A percentile compares a stretch with the other conserved stretches of the same genome.
Evolutionary conservation across 2,329 filamentous ascomycete genomes (phyloP).

Genomic region (Fusarium multiceps): DNA sequence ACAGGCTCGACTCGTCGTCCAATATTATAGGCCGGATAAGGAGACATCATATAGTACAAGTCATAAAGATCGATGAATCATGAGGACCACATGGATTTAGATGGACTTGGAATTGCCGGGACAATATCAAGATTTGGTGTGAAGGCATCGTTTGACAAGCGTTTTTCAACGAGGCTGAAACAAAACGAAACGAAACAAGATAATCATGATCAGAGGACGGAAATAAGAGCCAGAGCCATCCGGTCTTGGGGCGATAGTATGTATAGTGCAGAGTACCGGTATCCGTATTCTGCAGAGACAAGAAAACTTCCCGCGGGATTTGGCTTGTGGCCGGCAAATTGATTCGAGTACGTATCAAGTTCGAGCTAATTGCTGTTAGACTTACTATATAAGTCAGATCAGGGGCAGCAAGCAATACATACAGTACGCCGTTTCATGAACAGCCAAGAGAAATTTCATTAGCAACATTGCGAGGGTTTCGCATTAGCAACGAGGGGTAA

Average conservation of each 20-base stretch:
- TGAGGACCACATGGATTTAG: not conserved
- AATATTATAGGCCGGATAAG: not conserved
- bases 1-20: not conserved
- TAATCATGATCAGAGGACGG: not conserved
- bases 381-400: not conserved
- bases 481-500: not conserved
- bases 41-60: not conserved
- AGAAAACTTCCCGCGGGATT: not conserved
- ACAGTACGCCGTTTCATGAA: not conserved
- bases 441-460: not conserved
- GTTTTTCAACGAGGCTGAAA: not conserved
- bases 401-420: not conserved
- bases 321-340: not conserved
- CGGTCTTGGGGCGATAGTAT: not conserved
- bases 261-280: not conserved
- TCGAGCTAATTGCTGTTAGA: not conserved
- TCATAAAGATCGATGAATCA: not conserved
- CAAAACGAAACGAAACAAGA: not conserved
- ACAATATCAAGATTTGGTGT: not conserved
- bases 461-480: not conserved
- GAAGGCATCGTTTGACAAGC: not conserved
- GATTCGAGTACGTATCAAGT: not conserved
- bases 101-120: not conserved
- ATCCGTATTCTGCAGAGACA: not conserved
- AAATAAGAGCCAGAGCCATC: not conserved